phyloP scores from a whole-genome alignment of 2,329 filamentous ascomycete genomes.

The Xylariaceae sp. region DNA sequence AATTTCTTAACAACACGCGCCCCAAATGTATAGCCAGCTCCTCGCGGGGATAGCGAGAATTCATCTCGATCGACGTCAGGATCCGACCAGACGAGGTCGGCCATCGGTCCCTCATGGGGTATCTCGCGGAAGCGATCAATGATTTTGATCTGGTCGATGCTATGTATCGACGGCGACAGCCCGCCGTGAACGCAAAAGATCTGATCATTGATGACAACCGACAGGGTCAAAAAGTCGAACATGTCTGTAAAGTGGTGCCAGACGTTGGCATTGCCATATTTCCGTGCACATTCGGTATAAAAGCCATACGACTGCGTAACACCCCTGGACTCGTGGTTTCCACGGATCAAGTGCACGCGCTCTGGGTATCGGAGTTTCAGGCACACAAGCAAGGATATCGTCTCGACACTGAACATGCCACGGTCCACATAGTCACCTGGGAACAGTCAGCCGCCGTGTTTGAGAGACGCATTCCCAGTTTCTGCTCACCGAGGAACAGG shows the following conservation, averaged over 20 bases:
- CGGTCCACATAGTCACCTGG: conserved; percentile 95
- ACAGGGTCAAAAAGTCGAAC: conserved; percentile 97
- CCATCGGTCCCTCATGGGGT: conserved; percentile 97
- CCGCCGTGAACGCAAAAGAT: conserved; percentile 98
- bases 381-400: conserved; percentile 94
- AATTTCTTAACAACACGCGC: conserved; percentile 98
- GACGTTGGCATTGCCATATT: conserved; percentile 97
- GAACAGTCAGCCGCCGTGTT: conserved; percentile 6
- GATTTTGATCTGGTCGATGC: conserved; percentile 98
- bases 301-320: conserved; percentile 99
- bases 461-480: background rate
- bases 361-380: conserved; percentile 95
- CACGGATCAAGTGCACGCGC: conserved; percentile 91
- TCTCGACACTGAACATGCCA: conserved; percentile 97
- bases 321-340: conserved; percentile 95
- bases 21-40: conserved; percentile 95
- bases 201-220: conserved; percentile 96
- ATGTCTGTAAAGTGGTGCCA: conserved; percentile 99
- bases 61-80: conserved; percentile 96
- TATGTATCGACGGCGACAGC: conserved; percentile 86
- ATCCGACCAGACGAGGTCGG: conserved; percentile 98
- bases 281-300: conserved; percentile 95
- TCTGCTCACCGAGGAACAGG: conserved; percentile 73
- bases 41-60: conserved; percentile 87
- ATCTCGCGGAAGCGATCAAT: conserved; percentile 99